phyloP scores from a whole-genome alignment of 352 stramenopile genomes.

The Phytophthora pisi region DNA sequence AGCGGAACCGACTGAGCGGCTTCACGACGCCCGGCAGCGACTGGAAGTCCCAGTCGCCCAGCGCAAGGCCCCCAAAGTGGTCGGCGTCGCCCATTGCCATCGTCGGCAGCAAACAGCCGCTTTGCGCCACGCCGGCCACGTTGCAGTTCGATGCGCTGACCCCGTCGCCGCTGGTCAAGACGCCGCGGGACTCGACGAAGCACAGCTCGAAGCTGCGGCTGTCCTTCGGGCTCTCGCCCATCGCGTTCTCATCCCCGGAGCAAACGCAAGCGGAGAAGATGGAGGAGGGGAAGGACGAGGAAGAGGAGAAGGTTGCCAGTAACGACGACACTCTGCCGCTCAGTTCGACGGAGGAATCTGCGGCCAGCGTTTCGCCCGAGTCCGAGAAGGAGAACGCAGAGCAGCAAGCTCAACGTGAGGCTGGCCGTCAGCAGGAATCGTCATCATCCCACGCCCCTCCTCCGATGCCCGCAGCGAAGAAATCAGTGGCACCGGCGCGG shows the following conservation, averaged over 20 bases:
- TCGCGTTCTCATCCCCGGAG: conserved; percentile 33
- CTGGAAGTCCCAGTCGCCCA: conserved; percentile 8
- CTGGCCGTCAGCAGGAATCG: conserved; percentile 9
- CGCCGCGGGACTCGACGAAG: conserved; percentile 17
- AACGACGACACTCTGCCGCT: conserved; percentile 21
- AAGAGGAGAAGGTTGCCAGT: conserved; percentile 3
- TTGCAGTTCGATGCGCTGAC: conserved; percentile 22
- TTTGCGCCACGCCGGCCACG: conserved; percentile 16
- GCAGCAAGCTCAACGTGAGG: conserved; percentile 15
- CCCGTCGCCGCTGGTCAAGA: conserved; percentile 22
- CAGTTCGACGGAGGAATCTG: conserved; percentile 10
- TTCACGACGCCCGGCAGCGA: conserved; percentile 12
- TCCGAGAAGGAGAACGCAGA: conserved; percentile 33
- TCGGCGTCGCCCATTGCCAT: conserved; percentile 36
- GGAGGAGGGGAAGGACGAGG: conserved; percentile 16
- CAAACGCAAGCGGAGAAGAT: conserved; percentile 15
- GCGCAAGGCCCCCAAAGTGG: conserved; percentile 29
- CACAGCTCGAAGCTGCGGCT: conserved; percentile 26
- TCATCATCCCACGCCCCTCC: conserved; percentile 22
- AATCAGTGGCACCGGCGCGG: conserved; percentile 3
- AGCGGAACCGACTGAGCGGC: conserved; percentile 14
- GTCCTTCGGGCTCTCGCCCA: conserved; percentile 58
- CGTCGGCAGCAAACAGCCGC: conserved; percentile 12
- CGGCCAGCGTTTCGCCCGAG: conserved; percentile 1
- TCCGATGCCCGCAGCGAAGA: conserved; percentile 4